Evolutionary conservation across 148 eudicot genomes (phyloP).

Genomic region (Fagopyrum esculentum): DNA sequence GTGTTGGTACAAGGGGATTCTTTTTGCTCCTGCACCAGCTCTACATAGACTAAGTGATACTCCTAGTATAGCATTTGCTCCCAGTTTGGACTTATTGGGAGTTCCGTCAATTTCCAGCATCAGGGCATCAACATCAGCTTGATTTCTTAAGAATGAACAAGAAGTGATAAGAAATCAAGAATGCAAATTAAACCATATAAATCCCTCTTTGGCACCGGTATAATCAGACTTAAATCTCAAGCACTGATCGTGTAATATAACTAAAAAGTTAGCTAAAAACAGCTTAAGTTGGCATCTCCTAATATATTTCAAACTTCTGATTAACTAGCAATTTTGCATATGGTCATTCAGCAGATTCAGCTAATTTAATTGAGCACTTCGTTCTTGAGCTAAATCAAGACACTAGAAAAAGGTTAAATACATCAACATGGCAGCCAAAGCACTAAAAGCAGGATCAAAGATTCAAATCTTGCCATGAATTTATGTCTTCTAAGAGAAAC

Average conservation of each 20-base stretch:
- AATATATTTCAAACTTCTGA: background rate
- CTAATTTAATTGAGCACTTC: too few species aligned
- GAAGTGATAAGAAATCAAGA: background rate
- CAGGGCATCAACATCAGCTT: constrained; percentile 64
- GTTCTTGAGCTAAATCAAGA: too few species aligned
- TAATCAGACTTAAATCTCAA: background rate
- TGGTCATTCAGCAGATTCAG: too few species aligned
- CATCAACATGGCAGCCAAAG: background rate
- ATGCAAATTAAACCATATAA: background rate
- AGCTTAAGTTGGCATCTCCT: background rate
- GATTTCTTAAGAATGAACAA: constrained; percentile 41
- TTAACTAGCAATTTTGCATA: background rate
- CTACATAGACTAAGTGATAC: constrained; percentile 91
- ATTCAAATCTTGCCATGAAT: background rate
- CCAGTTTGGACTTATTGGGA: constrained; percentile 83
- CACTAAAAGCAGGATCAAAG: background rate
- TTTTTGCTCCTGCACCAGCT: constrained; percentile 97
- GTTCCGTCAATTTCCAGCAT: constrained; percentile 96
- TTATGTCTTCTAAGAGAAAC: background rate
- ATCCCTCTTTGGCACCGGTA: background rate
- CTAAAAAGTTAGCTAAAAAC: background rate
- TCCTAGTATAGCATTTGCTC: constrained; percentile 95
- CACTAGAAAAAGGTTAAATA: background rate
- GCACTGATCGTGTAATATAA: background rate
- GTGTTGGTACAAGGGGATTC: constrained; percentile 84